These are phyloP conservation scores for Brassica carinata DNA, from an alignment of 345 rosid species.

Conservation along the genomic window DNA sequence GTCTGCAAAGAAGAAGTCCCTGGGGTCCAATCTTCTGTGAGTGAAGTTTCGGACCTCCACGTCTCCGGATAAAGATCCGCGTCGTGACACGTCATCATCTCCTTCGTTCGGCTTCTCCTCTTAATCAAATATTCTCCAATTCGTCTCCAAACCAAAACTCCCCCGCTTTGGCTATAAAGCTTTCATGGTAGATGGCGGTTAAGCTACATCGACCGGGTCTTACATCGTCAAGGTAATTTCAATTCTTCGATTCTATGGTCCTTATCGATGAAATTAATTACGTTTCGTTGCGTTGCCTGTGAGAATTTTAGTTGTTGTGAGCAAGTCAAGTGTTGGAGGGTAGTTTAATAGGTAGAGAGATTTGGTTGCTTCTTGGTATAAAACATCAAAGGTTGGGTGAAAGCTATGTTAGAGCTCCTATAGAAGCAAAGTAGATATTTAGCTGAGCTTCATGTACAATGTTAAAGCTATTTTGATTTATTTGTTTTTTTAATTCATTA, in stretches of 20 bases:
- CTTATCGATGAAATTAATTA: background rate
- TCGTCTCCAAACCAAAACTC: background rate
- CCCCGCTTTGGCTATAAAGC: background rate
- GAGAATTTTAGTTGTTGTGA: too few species aligned
- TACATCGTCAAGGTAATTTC: background rate
- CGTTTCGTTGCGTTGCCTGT: background rate
- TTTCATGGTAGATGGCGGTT: slow-evolving; percentile 1
- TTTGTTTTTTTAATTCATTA: background rate
- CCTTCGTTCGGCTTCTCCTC: background rate
- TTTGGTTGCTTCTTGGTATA: too few species aligned
- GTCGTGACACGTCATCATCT: background rate
- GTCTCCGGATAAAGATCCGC: background rate
- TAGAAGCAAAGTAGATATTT: too few species aligned
- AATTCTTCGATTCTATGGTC: background rate
- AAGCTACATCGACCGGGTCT: background rate
- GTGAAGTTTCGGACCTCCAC: background rate
- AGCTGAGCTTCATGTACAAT: too few species aligned
- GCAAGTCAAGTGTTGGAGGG: too few species aligned
- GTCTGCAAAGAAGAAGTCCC: background rate
- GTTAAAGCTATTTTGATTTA: too few species aligned
- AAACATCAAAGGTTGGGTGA: too few species aligned
- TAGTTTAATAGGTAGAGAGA: too few species aligned
- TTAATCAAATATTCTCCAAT: background rate
- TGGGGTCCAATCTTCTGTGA: background rate
- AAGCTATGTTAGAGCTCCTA: too few species aligned